These are phyloP conservation scores for Nothophytophthora sp. DNA, from an alignment of 352 stramenopile species.

Conservation along the genomic window DNA sequence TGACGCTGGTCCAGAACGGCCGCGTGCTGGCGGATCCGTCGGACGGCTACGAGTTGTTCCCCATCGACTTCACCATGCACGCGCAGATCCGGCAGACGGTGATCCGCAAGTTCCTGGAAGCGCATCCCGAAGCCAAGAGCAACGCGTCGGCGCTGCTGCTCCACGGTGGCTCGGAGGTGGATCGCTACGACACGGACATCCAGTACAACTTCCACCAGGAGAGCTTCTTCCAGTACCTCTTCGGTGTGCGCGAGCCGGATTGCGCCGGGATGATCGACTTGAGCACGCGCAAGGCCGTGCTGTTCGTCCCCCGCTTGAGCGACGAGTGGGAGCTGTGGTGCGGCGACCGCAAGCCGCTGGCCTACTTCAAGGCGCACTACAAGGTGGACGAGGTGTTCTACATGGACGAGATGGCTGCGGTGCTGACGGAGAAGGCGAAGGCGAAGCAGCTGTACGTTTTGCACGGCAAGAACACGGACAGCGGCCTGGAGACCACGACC, in stretches of 20 bases:
- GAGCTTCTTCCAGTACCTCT: too few relatives aligned
- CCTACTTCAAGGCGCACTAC: conserved; percentile 89
- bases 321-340: conserved; percentile 92
- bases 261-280: too few relatives aligned
- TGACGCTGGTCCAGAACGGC: too few relatives aligned
- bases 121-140: conserved; percentile 23
- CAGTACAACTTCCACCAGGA: too few relatives aligned
- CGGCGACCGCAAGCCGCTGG: conserved; percentile 82
- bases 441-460: too few relatives aligned
- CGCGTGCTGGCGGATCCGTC: conserved; percentile 1
- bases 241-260: too few relatives aligned
- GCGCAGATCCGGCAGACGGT: conserved; percentile 39
- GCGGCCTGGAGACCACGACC: too few relatives aligned
- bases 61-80: conserved; percentile 69
- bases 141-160: conserved; percentile 45
- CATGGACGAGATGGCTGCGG: conserved; percentile 47
- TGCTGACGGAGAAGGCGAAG: conserved; percentile 68
- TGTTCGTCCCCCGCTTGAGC: conserved; percentile 91
- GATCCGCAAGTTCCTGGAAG: conserved; percentile 28
- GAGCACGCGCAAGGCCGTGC: conserved; percentile 50
- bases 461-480: too few relatives aligned
- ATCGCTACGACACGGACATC: too few relatives aligned
- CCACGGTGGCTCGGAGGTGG: too few relatives aligned
- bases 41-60: conserved; percentile 50
- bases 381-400: conserved; percentile 90